Conservation (phyloP, 495 filamentous ascomycete genomes). For the Penicillium tannophilum region DNA sequence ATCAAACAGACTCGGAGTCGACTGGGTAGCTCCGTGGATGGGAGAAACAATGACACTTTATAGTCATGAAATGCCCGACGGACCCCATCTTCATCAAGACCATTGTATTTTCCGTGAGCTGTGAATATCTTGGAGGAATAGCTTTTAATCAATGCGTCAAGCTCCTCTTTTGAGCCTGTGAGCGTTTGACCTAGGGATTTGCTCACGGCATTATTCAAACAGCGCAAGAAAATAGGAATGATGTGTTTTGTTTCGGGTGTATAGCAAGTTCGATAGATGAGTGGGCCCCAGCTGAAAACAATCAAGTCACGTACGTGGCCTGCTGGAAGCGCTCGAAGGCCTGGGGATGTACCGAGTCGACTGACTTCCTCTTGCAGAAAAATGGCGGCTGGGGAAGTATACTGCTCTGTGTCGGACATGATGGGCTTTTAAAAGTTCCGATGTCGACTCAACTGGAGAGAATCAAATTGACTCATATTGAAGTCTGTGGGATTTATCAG, state of each 20-base stretch:
- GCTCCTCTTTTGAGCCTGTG: constrained; percentile 25
- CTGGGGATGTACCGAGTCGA: constrained; percentile 28
- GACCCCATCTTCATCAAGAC: constrained; percentile 18
- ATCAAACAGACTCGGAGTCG: constrained; percentile 32
- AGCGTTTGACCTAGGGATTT: constrained; percentile 23
- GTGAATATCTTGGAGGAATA: constrained; percentile 34
- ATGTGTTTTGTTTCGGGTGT: constrained; percentile 24
- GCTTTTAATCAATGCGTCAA: constrained; percentile 17
- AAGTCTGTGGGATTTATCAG: neutral
- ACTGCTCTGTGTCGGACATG: constrained; percentile 8
- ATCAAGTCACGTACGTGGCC: constrained; percentile 32
- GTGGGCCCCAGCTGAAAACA: constrained; percentile 33
- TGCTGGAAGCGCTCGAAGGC: constrained; percentile 29
- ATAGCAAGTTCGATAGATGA: constrained; percentile 35
- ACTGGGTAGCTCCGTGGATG: constrained; percentile 29
- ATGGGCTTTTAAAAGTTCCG: neutral
- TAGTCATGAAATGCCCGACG: constrained; percentile 32
- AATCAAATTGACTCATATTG: neutral
- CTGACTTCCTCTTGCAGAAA: constrained; percentile 38
- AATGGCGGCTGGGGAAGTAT: constrained; percentile 15
- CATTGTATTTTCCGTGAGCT: constrained; percentile 14
- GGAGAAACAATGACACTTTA: constrained; percentile 30
- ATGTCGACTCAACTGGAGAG: neutral
- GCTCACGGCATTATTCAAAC: constrained; percentile 27
- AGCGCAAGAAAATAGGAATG: constrained; percentile 26